A percentile compares a stretch with the other conserved stretches of the same genome.
These are phyloP conservation scores for Eucalyptus sp. DNA, from an alignment of 345 rosid species.

Conservation along the genomic window DNA sequence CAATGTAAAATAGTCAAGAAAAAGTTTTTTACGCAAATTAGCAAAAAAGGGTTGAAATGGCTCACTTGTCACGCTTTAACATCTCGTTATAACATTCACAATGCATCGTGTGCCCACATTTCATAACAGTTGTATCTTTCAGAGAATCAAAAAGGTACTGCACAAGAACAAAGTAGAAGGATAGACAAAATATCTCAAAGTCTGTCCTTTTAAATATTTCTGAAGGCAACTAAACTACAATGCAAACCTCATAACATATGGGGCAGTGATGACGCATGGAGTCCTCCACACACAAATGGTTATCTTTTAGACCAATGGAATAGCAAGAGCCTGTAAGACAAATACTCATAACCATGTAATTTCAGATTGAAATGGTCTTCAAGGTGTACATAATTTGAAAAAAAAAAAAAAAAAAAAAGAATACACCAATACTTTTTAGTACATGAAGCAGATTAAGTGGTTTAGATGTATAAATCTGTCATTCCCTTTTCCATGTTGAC, in stretches of 20 bases:
- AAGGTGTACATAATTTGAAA: background rate
- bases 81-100: conserved; percentile 73
- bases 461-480: background rate
- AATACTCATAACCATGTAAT: background rate
- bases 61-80: conserved; percentile 78
- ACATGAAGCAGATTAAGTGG: background rate
- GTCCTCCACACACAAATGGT: conserved; percentile 88
- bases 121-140: conserved; percentile 85
- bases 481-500: background rate
- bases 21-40: background rate
- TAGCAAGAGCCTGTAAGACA: conserved; percentile 69
- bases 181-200: background rate
- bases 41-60: background rate
- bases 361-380: background rate
- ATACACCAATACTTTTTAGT: background rate
- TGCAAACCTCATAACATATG: conserved; percentile 80
- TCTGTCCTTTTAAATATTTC: background rate
- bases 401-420: background rate
- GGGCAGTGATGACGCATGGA: conserved; percentile 99
- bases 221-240: background rate
- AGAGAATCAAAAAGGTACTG: conserved; percentile 93
- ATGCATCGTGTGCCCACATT: conserved; percentile 99
- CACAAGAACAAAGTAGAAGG: background rate
- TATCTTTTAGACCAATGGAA: conserved; percentile 37
- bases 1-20: background rate